Evolutionary conservation across 2,329 filamentous ascomycete genomes (phyloP).

Genomic region (Hypoxylon rubiginosum): DNA sequence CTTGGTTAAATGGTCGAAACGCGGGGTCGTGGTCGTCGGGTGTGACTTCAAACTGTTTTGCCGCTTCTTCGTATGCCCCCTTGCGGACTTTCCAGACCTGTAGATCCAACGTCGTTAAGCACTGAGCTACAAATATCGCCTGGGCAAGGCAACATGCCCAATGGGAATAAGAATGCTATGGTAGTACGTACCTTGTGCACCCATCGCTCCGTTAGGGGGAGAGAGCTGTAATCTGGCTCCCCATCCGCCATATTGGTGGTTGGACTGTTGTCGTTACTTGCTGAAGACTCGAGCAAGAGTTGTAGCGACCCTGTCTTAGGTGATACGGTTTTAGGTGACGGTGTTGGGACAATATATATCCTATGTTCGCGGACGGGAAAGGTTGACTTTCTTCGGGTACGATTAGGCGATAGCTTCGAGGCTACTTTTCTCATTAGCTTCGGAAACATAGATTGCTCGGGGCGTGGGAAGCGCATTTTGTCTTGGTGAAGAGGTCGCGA

Average conservation of each 20-base stretch:
- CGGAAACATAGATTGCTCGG: conserved; percentile 33
- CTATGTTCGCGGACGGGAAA: conserved; percentile 11
- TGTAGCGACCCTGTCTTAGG: neutral
- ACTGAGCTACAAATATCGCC: neutral
- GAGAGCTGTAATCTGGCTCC: conserved; percentile 85
- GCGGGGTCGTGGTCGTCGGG: conserved; percentile 87
- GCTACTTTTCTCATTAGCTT: conserved; percentile 48
- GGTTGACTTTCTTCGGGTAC: conserved; percentile 28
- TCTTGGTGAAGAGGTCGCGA: conserved; percentile 30
- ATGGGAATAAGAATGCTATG: neutral
- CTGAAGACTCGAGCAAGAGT: neutral
- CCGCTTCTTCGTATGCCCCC: conserved; percentile 91
- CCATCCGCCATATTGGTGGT: conserved; percentile 77
- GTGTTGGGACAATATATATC: conserved; percentile 11
- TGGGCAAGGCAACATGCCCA: neutral
- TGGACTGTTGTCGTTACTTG: conserved; percentile 13
- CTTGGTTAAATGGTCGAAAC: conserved; percentile 88
- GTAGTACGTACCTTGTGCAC: conserved; percentile 76
- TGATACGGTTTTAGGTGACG: conserved; percentile 1
- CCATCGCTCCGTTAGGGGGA: conserved; percentile 85
- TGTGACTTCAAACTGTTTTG: conserved; percentile 86
- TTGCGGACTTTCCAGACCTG: conserved; percentile 98
- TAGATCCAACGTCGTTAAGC: conserved; percentile 18
- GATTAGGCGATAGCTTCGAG: conserved; percentile 38
- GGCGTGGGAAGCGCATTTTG: conserved; percentile 39